Evolutionary conservation across 2,329 filamentous ascomycete genomes (phyloP), one percentile per base, ranked within the genome.

Genomic region (Colletotrichum sp.): DNA sequence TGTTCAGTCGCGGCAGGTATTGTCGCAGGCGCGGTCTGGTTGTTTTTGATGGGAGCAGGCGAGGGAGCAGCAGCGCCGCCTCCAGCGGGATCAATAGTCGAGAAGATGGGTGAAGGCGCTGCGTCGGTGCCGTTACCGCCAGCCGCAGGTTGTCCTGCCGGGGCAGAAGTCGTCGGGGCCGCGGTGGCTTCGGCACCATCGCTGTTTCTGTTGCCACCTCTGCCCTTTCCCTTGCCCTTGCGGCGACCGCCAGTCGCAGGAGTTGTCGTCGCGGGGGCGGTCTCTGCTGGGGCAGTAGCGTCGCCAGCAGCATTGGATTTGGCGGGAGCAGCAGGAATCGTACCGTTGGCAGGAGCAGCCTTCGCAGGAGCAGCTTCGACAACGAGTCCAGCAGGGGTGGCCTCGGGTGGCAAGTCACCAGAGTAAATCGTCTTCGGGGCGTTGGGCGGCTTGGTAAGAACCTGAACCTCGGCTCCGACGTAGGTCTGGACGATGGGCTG

Each of bases 371-470:
- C 30, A 15, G 25, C 52, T 12, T 55, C 22, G 8, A 60, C 48
- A 19, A 66, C 60, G 25, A 75, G 39, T 12, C 52, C 61, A 25
- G 71, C 71, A 12, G 71, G 60, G 6, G 72, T 59, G 22, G 71
- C 66, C n/a, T 71, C 36, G 15, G 74, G 48, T 22, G 71, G 71
- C 28, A 74, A 19, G 15, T 25, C 5, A 3, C 65, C 74, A 36
- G 71, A 74, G 71, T 74, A 76, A 4, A 76, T 55, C 12, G 60
- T 39, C 32, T 76, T 77, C 7, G 77, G 69, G 15, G 71, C 27
- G 11, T 60, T 52, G 9, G 75, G 72, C 3, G 63, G 59, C 25
- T 22, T 63, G 36, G 66, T 61, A 6, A 70, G 34, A 16, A 34
- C 36, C 60, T 75, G 66, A 12, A 65, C 68, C 19, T 71, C 19